phyloP scores from a whole-genome alignment of 257 asterid genomes.

The Solanum clarkiae region DNA sequence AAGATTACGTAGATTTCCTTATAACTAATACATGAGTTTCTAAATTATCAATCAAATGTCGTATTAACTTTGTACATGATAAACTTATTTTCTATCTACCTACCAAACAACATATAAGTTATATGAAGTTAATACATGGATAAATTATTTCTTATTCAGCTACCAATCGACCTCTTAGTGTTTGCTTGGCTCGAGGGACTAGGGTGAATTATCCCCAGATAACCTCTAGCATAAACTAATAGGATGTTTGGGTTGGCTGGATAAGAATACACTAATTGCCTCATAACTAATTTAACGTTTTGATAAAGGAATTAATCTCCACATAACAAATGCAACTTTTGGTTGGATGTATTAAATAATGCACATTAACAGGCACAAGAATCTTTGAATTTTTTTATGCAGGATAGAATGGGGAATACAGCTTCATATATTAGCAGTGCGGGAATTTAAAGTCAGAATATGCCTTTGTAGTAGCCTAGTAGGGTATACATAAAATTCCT shows the following conservation, averaged over 20 bases:
- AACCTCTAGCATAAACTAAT: background rate
- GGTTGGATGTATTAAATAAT: background rate
- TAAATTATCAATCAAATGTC: background rate
- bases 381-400: background rate
- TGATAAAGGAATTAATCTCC: background rate
- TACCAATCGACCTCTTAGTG: background rate
- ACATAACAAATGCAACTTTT: background rate
- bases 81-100: background rate
- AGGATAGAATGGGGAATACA: background rate
- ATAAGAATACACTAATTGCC: background rate
- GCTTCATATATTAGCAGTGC: background rate
- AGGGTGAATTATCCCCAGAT: background rate
- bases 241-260: background rate
- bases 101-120: background rate
- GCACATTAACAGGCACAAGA: background rate
- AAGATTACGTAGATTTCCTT: background rate
- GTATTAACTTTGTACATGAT: no score
- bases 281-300: background rate
- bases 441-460: background rate
- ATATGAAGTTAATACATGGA: no score
- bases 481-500: background rate
- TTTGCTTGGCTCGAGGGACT: background rate
- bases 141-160: background rate
- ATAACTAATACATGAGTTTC: background rate
- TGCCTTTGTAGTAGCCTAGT: background rate